Evolutionary conservation across 495 filamentous ascomycete species (phyloP).

Genomic region (Aspergillus campestris): DNA sequence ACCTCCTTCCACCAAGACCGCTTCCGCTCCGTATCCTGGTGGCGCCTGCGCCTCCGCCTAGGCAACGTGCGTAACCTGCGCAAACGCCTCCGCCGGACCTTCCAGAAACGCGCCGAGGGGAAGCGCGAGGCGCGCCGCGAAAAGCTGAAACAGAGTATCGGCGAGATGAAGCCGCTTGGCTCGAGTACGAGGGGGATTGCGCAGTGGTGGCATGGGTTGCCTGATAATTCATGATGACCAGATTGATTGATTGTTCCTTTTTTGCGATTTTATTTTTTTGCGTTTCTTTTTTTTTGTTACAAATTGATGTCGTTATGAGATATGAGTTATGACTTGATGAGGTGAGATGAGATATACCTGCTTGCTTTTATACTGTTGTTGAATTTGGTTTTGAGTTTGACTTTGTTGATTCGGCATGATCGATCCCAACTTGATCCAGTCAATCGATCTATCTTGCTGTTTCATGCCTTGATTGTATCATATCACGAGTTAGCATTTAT

Average conservation of each 20-base stretch:
- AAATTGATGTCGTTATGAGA: slow-evolving; percentile 3
- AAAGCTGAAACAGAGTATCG: slow-evolving; percentile 60
- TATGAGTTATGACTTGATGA: slow-evolving; percentile 17
- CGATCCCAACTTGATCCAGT: no score
- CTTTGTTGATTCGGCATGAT: no score
- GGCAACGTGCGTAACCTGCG: slow-evolving; percentile 43
- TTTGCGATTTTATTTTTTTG: neutral
- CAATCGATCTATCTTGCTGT: no score
- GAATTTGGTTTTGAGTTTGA: neutral
- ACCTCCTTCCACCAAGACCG: slow-evolving; percentile 26
- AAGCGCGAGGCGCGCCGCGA: slow-evolving; percentile 54
- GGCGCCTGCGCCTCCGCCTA: slow-evolving; percentile 44
- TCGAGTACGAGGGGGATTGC: slow-evolving; percentile 15
- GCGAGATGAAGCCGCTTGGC: slow-evolving; percentile 26
- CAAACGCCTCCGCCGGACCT: slow-evolving; percentile 46
- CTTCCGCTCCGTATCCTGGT: slow-evolving; percentile 38
- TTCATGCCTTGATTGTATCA: no score
- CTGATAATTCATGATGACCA: neutral
- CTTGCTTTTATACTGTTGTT: slow-evolving; percentile 3
- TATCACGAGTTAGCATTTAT: no score
- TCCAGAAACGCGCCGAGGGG: slow-evolving; percentile 48
- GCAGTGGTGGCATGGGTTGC: neutral
- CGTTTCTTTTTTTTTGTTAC: slow-evolving; percentile 1
- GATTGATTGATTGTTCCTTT: slow-evolving; percentile 11
- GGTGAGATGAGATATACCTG: slow-evolving; percentile 12